Evolutionary conservation across 2,329 filamentous ascomycete genomes (phyloP), one percentile per base, ranked within the genome.

Genomic region (Trichoderma arundinaceum): DNA sequence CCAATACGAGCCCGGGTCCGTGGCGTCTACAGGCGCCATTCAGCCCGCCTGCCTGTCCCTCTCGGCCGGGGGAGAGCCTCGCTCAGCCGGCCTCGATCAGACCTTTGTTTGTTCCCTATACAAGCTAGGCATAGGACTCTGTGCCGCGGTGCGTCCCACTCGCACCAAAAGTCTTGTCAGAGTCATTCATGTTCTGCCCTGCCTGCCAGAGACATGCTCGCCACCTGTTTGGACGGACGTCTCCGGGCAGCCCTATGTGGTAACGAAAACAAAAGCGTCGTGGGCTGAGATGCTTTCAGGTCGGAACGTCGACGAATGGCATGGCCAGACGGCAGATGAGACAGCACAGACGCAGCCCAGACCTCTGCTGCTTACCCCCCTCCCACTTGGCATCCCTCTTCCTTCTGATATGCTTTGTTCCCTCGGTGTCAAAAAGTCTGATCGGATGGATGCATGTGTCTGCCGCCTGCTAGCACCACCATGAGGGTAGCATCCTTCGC

Each of bases 401-500:
- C 57, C 13, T 48, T 59, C 5, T 22, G 33, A 60, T 32, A 58
- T 44, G 54, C 54, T 32, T 46, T 19, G 17, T 38, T 49, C 15
- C 32, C 44, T 60, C 57, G 57, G 43, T n/a, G 32, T 38, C 8
- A 32, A 38, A 39, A 22, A 7, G 43, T 38, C 33, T 43, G 59
- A 62, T 62, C 51, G 17, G 51, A 54, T 53, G 35, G 35, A 22
- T n/a, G 59, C 39, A 52, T 13, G 52, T 54, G 33, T 54, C 17
- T 22, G 35, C 35, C 6, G 35, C 35, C 35, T 38, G 35, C 54
- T 58, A 22, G 43, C 54, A 46, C 59, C 59, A 63, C 59, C 48
- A 54, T 53, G 46, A 53, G 57, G n/a, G 59, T 63, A 46, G 49
- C 59, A 63, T 63, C 49, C 59, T 22, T 54, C 52, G 52, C n/a